Conservation (phyloP, 768 basidiomycete species). For the Glaciozyma martinii region DNA sequence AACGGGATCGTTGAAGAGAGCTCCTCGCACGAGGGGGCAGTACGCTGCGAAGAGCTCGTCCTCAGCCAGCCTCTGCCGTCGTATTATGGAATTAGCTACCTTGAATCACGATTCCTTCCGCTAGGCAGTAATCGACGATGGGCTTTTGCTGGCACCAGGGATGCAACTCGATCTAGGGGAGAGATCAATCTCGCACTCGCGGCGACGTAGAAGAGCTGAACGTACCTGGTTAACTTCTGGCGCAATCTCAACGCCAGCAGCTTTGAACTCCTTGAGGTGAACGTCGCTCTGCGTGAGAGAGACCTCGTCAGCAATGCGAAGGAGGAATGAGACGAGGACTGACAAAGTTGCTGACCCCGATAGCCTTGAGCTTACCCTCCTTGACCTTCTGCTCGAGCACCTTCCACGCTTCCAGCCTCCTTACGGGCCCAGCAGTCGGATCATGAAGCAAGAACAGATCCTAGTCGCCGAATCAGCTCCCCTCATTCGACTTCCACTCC, state of each 20-base stretch:
- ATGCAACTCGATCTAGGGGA: constrained; percentile 43
- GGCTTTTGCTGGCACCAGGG: constrained; percentile 61
- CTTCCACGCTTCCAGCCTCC: constrained; percentile 46
- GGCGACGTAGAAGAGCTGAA: not conserved
- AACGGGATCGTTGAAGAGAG: constrained; percentile 43
- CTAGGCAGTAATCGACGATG: constrained; percentile 53
- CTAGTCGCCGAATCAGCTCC: not conserved
- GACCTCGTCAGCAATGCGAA: not conserved
- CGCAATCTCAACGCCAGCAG: constrained; percentile 55
- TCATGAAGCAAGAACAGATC: constrained; percentile 42
- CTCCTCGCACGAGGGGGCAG: constrained; percentile 57
- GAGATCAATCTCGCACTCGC: constrained; percentile 22
- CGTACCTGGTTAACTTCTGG: constrained; percentile 49
- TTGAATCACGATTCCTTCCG: constrained; percentile 55
- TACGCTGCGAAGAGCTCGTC: constrained; percentile 46
- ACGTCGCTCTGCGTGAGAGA: constrained; percentile 41
- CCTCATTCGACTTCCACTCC: not conserved
- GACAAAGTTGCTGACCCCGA: constrained; percentile 78
- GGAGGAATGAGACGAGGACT: not conserved
- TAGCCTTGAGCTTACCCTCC: constrained; percentile 66
- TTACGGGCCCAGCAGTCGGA: constrained; percentile 39
- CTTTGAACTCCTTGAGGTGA: constrained; percentile 55
- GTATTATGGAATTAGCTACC: constrained; percentile 31
- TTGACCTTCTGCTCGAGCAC: constrained; percentile 65
- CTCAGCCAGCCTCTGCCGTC: not conserved